Conservation (phyloP, 495 filamentous ascomycete species). For the Astrocystis sublimbata region DNA sequence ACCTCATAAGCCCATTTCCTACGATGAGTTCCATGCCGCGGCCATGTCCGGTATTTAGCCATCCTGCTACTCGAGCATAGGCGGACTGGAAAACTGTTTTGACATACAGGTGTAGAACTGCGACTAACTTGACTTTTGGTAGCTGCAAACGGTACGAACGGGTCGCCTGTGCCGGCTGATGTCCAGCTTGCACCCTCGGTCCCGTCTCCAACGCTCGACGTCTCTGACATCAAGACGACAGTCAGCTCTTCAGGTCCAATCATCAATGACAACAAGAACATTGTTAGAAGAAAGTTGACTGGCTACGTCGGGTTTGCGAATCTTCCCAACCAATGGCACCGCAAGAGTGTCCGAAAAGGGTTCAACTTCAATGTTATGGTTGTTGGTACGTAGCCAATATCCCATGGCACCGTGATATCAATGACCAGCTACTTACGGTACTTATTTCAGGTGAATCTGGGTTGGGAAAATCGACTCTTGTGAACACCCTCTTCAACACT, state of each 20-base stretch:
- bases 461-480: constrained; percentile 96
- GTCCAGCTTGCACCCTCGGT: constrained; percentile 48
- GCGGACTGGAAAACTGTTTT: constrained; percentile 14
- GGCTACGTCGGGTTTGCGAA: constrained; percentile 99
- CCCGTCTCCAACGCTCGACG: constrained; percentile 52
- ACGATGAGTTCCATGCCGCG: constrained; percentile 48
- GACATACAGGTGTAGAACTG: not conserved
- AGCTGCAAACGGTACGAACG: constrained; percentile 62
- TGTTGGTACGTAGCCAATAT: constrained; percentile 84
- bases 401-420: not conserved
- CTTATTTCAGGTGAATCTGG: constrained; percentile 86
- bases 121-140: constrained; percentile 34
- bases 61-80: constrained; percentile 25
- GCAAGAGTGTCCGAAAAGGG: constrained; percentile 99
- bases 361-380: constrained; percentile 99
- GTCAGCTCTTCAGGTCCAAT: constrained; percentile 43
- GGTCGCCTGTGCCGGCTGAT: constrained; percentile 56
- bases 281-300: constrained; percentile 96
- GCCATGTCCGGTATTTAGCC: constrained; percentile 38
- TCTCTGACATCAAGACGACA: constrained; percentile 75
- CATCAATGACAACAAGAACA: constrained; percentile 88
- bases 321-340: constrained; percentile 99
- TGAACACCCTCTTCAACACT: constrained; percentile 99
- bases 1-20: constrained; percentile 45
- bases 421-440: constrained; percentile 19